These are phyloP conservation scores for Rhazya stricta DNA, from an alignment of 257 asterid genomes.

Conservation along the genomic window DNA sequence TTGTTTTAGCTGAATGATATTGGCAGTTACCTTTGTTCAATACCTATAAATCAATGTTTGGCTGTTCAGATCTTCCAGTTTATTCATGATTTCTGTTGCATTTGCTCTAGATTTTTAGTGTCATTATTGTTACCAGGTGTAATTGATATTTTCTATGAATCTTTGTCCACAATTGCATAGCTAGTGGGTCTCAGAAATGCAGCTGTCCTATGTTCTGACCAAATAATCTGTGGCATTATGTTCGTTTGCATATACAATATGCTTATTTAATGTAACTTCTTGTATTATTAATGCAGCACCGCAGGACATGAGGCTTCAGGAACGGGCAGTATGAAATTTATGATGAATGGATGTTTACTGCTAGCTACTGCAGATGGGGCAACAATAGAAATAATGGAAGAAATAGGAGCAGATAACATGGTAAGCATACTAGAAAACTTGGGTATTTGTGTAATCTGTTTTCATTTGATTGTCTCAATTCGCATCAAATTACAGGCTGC, in stretches of 20 bases:
- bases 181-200: background rate
- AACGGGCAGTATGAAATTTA: constrained; percentile 51
- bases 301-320: constrained; percentile 63
- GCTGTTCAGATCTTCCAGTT: background rate
- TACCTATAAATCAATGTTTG: background rate
- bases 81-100: background rate
- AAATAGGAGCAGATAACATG: constrained; percentile 50
- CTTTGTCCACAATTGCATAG: background rate
- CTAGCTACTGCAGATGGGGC: constrained; percentile 54
- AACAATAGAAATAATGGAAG: constrained; percentile 43
- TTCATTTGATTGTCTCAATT: background rate
- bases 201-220: background rate
- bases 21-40: background rate
- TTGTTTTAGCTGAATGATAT: background rate
- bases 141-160: background rate
- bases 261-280: background rate
- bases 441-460: background rate
- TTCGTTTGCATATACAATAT: background rate
- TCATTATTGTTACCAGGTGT: background rate
- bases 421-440: constrained; percentile 16
- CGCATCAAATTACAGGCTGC: background rate
- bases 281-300: constrained; percentile 29
- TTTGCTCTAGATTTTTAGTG: background rate
- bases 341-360: constrained; percentile 50
- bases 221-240: background rate